phyloP scores from a whole-genome alignment of 768 basidiomycete genomes.

The Mycena alexandri region DNA sequence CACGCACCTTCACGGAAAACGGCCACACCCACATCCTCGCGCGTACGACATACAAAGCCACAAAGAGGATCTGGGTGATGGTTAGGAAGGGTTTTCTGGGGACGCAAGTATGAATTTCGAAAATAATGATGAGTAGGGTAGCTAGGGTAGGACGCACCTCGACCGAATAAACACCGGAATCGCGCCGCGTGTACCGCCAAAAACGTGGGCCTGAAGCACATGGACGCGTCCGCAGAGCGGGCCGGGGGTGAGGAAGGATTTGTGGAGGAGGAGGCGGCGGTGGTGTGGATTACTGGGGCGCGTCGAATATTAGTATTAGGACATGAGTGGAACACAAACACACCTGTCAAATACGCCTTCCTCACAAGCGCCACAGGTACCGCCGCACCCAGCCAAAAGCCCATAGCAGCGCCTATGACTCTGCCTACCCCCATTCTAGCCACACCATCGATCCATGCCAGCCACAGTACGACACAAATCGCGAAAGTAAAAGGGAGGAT shows the following conservation, averaged over 20 bases:
- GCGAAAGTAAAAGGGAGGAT: conserved; percentile 66
- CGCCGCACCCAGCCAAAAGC: conserved; percentile 64
- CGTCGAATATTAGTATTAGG: background rate
- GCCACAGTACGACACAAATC: conserved; percentile 62
- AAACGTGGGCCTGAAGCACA: conserved; percentile 24
- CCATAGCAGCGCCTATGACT: conserved; percentile 52
- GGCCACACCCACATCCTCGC: conserved; percentile 51
- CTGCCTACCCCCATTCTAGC: background rate
- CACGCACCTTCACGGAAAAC: too few species aligned
- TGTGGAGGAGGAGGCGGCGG: conserved; percentile 31
- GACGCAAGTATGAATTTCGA: too few species aligned
- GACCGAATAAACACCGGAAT: conserved; percentile 76
- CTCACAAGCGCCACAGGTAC: conserved; percentile 69
- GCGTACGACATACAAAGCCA: conserved; percentile 63
- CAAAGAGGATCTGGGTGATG: conserved; percentile 63
- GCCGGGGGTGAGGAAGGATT: conserved; percentile 26
- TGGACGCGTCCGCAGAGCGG: conserved; percentile 12
- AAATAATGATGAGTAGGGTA: conserved; percentile 70
- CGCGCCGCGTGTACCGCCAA: conserved; percentile 56
- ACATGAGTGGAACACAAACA: conserved; percentile 41
- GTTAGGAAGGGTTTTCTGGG: too few species aligned
- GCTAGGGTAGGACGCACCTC: conserved; percentile 77
- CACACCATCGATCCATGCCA: conserved; percentile 58
- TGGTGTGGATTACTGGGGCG: conserved; percentile 33
- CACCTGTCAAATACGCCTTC: conserved; percentile 72